phyloP scores from a whole-genome alignment of 306 rosid genomes.

The Dryas octopetala region DNA sequence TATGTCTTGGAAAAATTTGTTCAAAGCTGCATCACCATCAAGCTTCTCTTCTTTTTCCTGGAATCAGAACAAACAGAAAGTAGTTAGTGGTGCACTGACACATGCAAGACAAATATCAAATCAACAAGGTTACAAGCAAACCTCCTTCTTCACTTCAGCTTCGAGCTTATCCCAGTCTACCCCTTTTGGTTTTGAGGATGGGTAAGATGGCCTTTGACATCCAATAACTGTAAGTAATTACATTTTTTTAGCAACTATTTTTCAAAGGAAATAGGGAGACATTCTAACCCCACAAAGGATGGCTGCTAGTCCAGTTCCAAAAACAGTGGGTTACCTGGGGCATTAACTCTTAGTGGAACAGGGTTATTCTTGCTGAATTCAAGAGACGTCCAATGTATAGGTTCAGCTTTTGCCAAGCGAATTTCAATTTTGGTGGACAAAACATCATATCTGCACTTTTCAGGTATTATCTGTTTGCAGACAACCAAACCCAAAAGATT shows the following conservation, averaged over 20 bases:
- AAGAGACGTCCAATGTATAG: conserved; percentile 55
- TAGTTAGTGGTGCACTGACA: not conserved
- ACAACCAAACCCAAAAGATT: conserved; percentile 21
- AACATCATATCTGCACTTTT: conserved; percentile 51
- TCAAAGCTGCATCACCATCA: conserved; percentile 93
- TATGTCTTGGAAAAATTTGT: conserved; percentile 86
- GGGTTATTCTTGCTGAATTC: conserved; percentile 50
- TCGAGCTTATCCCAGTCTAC: conserved; percentile 91
- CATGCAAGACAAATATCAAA: not conserved
- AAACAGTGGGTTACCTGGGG: conserved; percentile 37
- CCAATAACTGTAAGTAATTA: conserved; percentile 40
- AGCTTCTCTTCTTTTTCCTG: conserved; percentile 97
- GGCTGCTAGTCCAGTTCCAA: not conserved
- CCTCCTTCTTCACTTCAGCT: conserved; percentile 89
- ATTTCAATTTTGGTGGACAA: conserved; percentile 82
- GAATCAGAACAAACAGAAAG: conserved; percentile 15
- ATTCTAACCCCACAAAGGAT: not conserved
- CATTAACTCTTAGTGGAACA: conserved; percentile 38
- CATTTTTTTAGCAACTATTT: not conserved
- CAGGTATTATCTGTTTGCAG: conserved; percentile 59
- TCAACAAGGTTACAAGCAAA: conserved; percentile 26
- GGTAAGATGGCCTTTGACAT: conserved; percentile 59
- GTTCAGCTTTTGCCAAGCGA: conserved; percentile 71
- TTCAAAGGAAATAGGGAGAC: not conserved
- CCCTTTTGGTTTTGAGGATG: conserved; percentile 71